Evolutionary conservation across 495 filamentous ascomycete genomes (phyloP), one percentile per base, ranked within the genome.

Genomic region (Penicillium daleae): DNA sequence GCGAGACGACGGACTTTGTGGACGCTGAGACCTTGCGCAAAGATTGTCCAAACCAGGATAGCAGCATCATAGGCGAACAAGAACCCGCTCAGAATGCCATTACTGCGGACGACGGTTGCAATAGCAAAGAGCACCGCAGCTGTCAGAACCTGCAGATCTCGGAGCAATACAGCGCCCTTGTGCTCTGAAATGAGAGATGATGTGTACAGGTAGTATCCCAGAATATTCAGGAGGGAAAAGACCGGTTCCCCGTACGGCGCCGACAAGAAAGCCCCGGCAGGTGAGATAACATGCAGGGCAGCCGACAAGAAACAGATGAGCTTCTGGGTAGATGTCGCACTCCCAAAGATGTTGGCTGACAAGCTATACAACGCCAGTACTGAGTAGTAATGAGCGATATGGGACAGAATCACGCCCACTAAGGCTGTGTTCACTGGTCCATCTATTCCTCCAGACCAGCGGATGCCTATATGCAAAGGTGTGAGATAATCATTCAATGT

Each of bases 231-330:
- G 8, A 95, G 79, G 1, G 94, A 87, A 71, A 92, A 97, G 1
- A 89, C 70, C 51, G 89, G 86, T 75, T 99, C 96, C 22, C 85
- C 83, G 67, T 92, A 95, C 0, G 96, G 95, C 1, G 93, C 91
- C 0, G 90, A 92, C 29, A 99, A 85, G 70, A 98, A 97, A 2
- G 97, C 75, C 10, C 93, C 94, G 8, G 91, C 95, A 0, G 96
- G 95, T 4, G 87, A 91, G 24, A 98, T 67, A 44, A 97, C 85
- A 71, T 97, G 91, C 35, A 98, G 78, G 12, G 83, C 70, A 6
- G 91, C 87, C 29, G 90, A 80, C 17, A 89, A 72, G 56, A 93
- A 85, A 26, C 90, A 84, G 26, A 92, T 76, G 22, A 77, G 66
- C 39, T 65, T 66, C 46, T 76, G 63, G 26, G 69, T 54, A 40